Conservation (phyloP, 306 rosid genomes). For the Notholithocarpus densiflorus region DNA sequence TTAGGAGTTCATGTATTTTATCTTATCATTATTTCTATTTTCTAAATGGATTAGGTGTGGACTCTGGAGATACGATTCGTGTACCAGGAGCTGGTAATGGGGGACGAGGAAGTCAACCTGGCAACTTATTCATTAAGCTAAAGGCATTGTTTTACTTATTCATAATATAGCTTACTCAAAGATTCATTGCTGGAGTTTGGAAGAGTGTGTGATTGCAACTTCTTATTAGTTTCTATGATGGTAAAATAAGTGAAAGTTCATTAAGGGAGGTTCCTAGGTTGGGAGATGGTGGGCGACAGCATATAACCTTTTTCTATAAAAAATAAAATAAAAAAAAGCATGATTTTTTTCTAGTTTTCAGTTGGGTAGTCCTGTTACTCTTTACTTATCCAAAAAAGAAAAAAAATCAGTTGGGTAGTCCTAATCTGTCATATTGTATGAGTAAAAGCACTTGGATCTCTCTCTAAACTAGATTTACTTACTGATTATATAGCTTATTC, state of each 20-base stretch:
- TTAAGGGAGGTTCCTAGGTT: not conserved
- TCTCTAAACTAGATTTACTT: too few relatives aligned
- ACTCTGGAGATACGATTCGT: conserved; percentile 87
- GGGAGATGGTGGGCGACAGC: not conserved
- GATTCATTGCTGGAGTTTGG: not conserved
- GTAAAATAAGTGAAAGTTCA: not conserved
- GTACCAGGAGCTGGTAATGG: conserved; percentile 94
- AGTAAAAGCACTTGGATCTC: too few relatives aligned
- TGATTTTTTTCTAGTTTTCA: not conserved
- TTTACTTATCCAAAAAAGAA: not conserved
- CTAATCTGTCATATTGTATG: not conserved
- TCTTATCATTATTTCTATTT: conserved; percentile 4
- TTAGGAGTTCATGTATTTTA: not conserved
- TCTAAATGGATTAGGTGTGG: conserved; percentile 65
- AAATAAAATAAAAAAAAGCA: not conserved
- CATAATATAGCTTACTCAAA: not conserved
- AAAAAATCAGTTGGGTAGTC: not conserved
- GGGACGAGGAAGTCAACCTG: conserved; percentile 63
- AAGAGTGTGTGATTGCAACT: not conserved
- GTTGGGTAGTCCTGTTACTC: not conserved
- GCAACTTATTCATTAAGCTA: conserved; percentile 72
- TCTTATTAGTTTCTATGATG: not conserved
- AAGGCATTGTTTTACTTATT: conserved; percentile 43
- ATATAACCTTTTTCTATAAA: not conserved
- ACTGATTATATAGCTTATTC: too few relatives aligned